A percentile compares a stretch with the other conserved stretches of the same genome.
Evolutionary conservation across 2,329 filamentous ascomycete genomes (phyloP).

Genomic region (Pezicula carpinea): DNA sequence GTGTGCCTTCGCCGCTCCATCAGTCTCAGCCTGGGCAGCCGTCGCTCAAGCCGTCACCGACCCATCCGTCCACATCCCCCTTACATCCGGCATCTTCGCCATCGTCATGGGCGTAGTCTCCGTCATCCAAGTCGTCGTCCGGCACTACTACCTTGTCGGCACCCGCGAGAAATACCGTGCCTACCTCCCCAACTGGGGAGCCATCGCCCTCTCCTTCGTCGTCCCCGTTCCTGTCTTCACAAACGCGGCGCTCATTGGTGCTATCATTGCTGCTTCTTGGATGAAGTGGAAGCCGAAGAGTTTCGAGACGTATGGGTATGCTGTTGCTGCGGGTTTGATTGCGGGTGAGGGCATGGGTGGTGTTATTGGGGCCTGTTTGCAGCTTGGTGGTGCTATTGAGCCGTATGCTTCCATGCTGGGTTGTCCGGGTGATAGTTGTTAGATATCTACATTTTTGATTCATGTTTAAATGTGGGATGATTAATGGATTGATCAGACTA

Average conservation of each 20-base stretch:
- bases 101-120: conserved; percentile 50
- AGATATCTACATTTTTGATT: too few relatives aligned
- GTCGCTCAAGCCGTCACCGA: conserved; percentile 59
- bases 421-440: conserved; percentile 29
- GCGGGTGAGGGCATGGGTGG: conserved; percentile 61
- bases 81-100: conserved; percentile 51
- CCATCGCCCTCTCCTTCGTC: conserved; percentile 54
- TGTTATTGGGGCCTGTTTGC: conserved; percentile 49
- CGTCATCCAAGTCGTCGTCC: conserved; percentile 45
- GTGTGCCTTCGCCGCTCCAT: conserved; percentile 59
- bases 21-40: conserved; percentile 61
- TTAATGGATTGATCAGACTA: too few relatives aligned
- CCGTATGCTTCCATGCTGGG: conserved; percentile 28
- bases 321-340: conserved; percentile 55
- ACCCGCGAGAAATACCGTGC: conserved; percentile 47
- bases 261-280: conserved; percentile 48
- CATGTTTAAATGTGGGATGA: background rate
- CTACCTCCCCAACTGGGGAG: conserved; percentile 60
- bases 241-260: conserved; percentile 54
- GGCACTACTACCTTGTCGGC: conserved; percentile 51
- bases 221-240: conserved; percentile 52
- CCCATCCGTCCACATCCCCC: conserved; percentile 49
- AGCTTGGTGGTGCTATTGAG: conserved; percentile 30
- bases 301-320: conserved; percentile 56
- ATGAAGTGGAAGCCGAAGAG: conserved; percentile 44